These are phyloP conservation scores for Penicillium lagena DNA, from an alignment of 495 filamentous ascomycete genomes.

Conservation along the genomic window DNA sequence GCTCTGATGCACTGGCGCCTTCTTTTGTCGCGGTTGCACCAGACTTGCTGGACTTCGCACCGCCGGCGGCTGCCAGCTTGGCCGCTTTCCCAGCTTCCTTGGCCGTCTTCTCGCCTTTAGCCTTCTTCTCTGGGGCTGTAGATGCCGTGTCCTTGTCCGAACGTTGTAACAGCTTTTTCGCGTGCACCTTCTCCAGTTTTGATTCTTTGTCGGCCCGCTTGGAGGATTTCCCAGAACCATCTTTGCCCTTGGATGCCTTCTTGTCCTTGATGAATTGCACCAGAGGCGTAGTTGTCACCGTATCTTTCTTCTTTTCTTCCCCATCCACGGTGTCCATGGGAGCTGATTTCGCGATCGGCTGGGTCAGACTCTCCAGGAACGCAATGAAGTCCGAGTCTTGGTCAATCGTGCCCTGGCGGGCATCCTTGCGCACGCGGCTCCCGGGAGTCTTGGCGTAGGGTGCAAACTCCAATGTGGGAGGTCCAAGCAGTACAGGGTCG, in stretches of 20 bases:
- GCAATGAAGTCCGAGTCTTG: constrained; percentile 91
- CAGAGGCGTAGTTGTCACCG: constrained; percentile 75
- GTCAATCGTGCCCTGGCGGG: constrained; percentile 88
- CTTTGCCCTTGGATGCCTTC: constrained; percentile 82
- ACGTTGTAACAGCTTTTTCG: constrained; percentile 41
- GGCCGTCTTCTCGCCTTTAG: constrained; percentile 52
- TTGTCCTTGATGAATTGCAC: constrained; percentile 87
- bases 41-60: constrained; percentile 21
- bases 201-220: constrained; percentile 59
- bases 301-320: constrained; percentile 50
- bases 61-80: constrained; percentile 56
- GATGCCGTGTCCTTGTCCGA: constrained; percentile 36
- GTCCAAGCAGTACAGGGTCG: constrained; percentile 62
- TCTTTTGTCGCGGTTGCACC: constrained; percentile 27
- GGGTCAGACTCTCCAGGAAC: constrained; percentile 82
- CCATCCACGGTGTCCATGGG: constrained; percentile 46
- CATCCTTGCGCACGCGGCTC: constrained; percentile 62
- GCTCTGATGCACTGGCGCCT: constrained; percentile 32
- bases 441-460: constrained; percentile 77
- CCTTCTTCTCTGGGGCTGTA: constrained; percentile 38
- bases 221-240: constrained; percentile 45
- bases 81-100: constrained; percentile 78
- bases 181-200: constrained; percentile 48
- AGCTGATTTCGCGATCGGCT: constrained; percentile 55
- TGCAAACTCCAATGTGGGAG: constrained; percentile 73